Conservation (phyloP, 352 stramenopile genomes). For the Blastocystis sp. region DNA sequence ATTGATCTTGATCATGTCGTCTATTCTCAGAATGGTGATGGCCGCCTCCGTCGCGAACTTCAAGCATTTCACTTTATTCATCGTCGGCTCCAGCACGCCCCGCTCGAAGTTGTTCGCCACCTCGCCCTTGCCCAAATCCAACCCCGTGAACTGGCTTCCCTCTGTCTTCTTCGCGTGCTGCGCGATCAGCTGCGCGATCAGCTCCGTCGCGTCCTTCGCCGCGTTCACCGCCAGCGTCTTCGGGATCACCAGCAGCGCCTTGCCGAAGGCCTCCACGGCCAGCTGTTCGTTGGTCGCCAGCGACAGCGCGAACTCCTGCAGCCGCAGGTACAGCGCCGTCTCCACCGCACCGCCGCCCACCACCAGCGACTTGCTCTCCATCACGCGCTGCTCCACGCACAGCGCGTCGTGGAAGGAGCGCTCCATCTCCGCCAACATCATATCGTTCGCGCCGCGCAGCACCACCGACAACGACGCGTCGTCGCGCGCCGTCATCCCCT, state of each 20-base stretch:
- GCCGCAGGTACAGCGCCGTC: slow-evolving; percentile 91
- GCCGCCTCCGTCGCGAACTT: slow-evolving; percentile 96
- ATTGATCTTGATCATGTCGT: slow-evolving; percentile 95
- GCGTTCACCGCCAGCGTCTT: slow-evolving; percentile 97
- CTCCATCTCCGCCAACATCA: slow-evolving; percentile 99
- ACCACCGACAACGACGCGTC: slow-evolving; percentile 87
- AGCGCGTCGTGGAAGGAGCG: slow-evolving; percentile 95
- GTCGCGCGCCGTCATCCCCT: slow-evolving; percentile 87
- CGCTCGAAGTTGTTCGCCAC: slow-evolving; percentile 88
- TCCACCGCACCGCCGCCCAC: slow-evolving; percentile 94
- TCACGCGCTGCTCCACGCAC: slow-evolving; percentile 98
- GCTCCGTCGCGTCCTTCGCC: slow-evolving; percentile 95
- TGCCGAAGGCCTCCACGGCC: slow-evolving; percentile 95
- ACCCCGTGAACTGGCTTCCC: slow-evolving; percentile 83
- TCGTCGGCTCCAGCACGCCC: slow-evolving; percentile 96
- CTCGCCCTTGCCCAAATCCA: slow-evolving; percentile 90
- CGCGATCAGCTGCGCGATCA: slow-evolving; percentile 91
- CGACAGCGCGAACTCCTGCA: slow-evolving; percentile 94
- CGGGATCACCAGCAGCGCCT: slow-evolving; percentile 97
- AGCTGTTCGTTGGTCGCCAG: slow-evolving; percentile 93
- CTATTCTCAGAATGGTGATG: slow-evolving; percentile 98
- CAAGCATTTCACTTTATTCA: slow-evolving; percentile 99
- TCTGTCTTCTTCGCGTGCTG: slow-evolving; percentile 78
- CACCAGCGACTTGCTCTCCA: slow-evolving; percentile 97
- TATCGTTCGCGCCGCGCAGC: slow-evolving; percentile 96